A percentile compares a stretch with the other conserved stretches of the same genome.
Evolutionary conservation across 2,329 filamentous ascomycete genomes (phyloP).

Genomic region (Cordyceps militaris): DNA sequence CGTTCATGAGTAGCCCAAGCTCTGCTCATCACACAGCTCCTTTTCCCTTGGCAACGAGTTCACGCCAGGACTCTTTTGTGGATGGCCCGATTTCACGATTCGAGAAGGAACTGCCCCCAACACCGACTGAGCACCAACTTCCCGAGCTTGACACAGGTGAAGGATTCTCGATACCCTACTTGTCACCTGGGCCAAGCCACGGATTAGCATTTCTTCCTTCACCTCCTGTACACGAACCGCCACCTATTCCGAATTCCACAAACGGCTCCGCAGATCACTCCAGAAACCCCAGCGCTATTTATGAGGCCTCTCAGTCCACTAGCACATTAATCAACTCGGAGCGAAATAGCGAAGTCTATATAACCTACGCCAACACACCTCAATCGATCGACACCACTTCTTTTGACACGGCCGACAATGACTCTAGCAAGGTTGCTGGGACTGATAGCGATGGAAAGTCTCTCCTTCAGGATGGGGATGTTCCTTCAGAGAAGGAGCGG

Average conservation of each 20-base stretch:
- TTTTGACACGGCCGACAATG: slow-evolving; percentile 35
- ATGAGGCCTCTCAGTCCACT: slow-evolving; percentile 30
- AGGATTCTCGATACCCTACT: slow-evolving; percentile 43
- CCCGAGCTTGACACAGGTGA: slow-evolving; percentile 45
- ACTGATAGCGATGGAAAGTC: slow-evolving; percentile 32
- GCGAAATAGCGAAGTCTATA: slow-evolving; percentile 39
- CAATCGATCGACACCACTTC: slow-evolving; percentile 42
- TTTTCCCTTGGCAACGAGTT: neutral
- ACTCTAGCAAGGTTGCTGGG: slow-evolving; percentile 27
- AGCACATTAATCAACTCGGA: slow-evolving; percentile 38
- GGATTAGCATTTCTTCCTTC: slow-evolving; percentile 28
- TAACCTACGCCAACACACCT: slow-evolving; percentile 35
- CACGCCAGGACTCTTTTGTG: neutral
- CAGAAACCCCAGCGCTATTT: slow-evolving; percentile 35
- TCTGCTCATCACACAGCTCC: neutral
- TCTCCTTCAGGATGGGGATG: slow-evolving; percentile 31
- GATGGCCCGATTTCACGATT: slow-evolving; percentile 14
- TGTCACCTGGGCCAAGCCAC: slow-evolving; percentile 27
- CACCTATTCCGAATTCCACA: slow-evolving; percentile 38
- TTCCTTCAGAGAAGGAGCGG: slow-evolving; percentile 46
- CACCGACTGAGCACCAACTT: slow-evolving; percentile 32
- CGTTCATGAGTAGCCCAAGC: neutral
- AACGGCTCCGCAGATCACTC: slow-evolving; percentile 30
- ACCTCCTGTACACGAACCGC: slow-evolving; percentile 46
- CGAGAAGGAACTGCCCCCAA: slow-evolving; percentile 20